Evolutionary conservation across 177 flowering plant genomes (phyloP), one percentile per base, ranked within the genome.

Genomic region (Tripterygium wilfordii): DNA sequence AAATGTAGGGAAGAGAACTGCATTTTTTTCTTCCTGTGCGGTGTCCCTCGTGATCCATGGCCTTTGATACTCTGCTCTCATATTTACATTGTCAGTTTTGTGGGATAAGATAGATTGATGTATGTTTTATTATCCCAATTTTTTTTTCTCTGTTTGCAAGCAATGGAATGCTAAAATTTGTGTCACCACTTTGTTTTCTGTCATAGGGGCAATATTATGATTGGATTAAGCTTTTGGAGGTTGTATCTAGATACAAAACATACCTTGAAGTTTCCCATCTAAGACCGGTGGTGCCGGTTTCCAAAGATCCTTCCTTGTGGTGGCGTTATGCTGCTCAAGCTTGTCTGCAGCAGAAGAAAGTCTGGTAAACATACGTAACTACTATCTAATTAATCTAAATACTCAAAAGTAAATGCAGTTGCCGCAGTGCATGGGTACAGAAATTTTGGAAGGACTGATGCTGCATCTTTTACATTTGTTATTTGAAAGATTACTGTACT

Each of bases 291-390:
- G 78, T 80, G 36, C 67, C 88, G 39, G 75, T 87, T 45, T 75
- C 66, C 16, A 58, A 76, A 42, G 59, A 48, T 60, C 73, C 77
- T 60, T 21, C 37, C 40, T 57, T 68, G 25, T 94, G 99, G 99
- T 94, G 99, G 99, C 95, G 66, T 33, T 94, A 80, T 78, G 97
- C 90, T 55, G 77, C 71, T 62, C 92, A 69, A 58, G 99, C 92
- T 62, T 58, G 66, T 43, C 60, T 89, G 59, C 95, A 85, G 66
- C 89, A 80, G 79, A 87, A 72, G 62, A 81, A 78, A 61, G 74
- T 90, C 82, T 78, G 97, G 97, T 89, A 79, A 57, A 23, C 14
- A 23, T 8, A 5, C 22, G 4, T 22, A n/a, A n/a, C n/a, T n/a
- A n/a, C n/a, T n/a, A n/a, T n/a, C n/a, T n/a, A n/a, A n/a, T n/a